Evolutionary conservation across 805 yeast species (phyloP).

Genomic region (Scheffersomyces coipomensis): DNA sequence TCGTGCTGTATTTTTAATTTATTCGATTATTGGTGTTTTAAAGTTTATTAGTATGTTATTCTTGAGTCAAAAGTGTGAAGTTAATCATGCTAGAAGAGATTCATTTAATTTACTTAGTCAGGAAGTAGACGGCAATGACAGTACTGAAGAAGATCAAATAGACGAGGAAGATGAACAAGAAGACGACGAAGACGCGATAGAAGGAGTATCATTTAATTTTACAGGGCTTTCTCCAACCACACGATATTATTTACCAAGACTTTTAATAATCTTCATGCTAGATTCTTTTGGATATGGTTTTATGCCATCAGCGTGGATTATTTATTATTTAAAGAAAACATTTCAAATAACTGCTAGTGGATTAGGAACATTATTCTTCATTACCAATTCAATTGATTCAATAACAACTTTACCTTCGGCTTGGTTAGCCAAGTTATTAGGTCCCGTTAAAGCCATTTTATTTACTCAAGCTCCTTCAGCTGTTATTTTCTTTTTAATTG

Average conservation of each 20-base stretch:
- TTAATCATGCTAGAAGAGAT: constrained; percentile 16
- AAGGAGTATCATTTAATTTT: constrained; percentile 6
- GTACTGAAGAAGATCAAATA: no score
- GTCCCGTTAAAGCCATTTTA: constrained; percentile 77
- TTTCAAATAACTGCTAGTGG: constrained; percentile 55
- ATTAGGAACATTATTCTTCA: constrained; percentile 68
- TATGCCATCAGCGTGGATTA: constrained; percentile 86
- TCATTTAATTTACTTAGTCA: background rate
- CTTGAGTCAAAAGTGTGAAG: constrained; percentile 55
- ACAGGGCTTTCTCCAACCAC: constrained; percentile 45
- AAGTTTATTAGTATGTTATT: constrained; percentile 52
- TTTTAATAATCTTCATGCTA: constrained; percentile 68
- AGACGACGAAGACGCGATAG: background rate
- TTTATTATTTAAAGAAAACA: constrained; percentile 67
- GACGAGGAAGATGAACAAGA: background rate
- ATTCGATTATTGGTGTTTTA: constrained; percentile 51
- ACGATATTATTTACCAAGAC: constrained; percentile 40
- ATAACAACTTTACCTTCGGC: constrained; percentile 79
- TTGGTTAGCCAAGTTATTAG: constrained; percentile 57
- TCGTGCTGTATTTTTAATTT: constrained; percentile 53
- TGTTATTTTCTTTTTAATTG: constrained; percentile 29
- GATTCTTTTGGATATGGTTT: constrained; percentile 89
- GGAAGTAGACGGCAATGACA: background rate
- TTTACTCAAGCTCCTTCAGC: constrained; percentile 79
- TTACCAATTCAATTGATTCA: constrained; percentile 61